These are phyloP conservation scores for Cladorrhinum samala DNA, from an alignment of 495 filamentous ascomycete species.

Conservation along the genomic window DNA sequence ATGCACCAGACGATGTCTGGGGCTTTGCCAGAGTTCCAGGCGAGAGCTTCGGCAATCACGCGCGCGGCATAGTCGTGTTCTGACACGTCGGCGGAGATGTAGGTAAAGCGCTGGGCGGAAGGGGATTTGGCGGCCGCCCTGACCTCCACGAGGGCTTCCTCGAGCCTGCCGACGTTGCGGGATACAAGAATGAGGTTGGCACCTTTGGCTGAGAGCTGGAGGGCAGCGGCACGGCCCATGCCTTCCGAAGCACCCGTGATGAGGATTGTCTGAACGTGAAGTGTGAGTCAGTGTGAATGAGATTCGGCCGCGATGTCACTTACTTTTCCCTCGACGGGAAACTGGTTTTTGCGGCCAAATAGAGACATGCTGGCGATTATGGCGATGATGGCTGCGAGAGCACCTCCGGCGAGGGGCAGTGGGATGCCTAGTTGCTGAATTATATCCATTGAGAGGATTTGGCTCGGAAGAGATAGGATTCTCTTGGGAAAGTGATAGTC, in stretches of 20 bases:
- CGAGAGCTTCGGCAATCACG: constrained; percentile 63
- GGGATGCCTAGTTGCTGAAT: constrained; percentile 9
- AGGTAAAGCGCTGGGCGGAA: constrained; percentile 68
- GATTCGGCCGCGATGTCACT: constrained; percentile 16
- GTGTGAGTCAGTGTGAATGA: neutral
- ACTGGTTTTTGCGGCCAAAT: constrained; percentile 63
- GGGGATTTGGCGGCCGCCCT: constrained; percentile 53
- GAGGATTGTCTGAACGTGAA: constrained; percentile 58
- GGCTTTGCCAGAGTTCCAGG: constrained; percentile 71
- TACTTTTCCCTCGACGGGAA: constrained; percentile 77
- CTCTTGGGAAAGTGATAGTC: neutral
- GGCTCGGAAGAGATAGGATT: neutral
- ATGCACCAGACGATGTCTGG: constrained; percentile 92
- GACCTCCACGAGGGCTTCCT: constrained; percentile 60
- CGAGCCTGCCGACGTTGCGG: constrained; percentile 68
- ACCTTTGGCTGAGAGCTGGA: constrained; percentile 71
- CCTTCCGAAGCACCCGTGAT: constrained; percentile 92
- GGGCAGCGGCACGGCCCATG: constrained; percentile 71
- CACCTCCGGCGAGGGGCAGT: constrained; percentile 24
- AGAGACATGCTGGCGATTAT: constrained; percentile 54
- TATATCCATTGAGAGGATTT: constrained; percentile 13
- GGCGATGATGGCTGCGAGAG: constrained; percentile 42
- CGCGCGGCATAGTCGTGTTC: constrained; percentile 57
- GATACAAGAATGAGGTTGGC: constrained; percentile 83
- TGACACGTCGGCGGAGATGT: constrained; percentile 79